A percentile compares a stretch with the other conserved stretches of the same genome.
These are phyloP conservation scores for Rhododendron molle DNA, from an alignment of 148 eudicot genomes.

Conservation along the genomic window DNA sequence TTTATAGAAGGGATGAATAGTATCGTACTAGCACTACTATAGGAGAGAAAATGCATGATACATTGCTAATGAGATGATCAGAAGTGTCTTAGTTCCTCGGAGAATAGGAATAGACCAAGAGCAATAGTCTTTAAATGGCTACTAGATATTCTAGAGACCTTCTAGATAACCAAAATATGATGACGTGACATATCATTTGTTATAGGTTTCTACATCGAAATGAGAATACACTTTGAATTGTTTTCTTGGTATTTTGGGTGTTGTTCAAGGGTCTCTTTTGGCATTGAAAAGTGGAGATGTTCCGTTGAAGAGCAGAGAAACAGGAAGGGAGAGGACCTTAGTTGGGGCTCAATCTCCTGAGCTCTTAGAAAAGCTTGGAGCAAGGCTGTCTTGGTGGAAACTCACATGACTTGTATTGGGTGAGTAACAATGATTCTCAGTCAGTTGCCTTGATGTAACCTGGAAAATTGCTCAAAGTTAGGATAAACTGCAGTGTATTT, in stretches of 20 bases:
- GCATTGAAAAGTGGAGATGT: not conserved
- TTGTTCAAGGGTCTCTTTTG: not conserved
- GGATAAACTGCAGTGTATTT: not conserved
- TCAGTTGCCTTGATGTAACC: not conserved
- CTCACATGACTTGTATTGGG: not conserved
- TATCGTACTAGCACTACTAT: not conserved
- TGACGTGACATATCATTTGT: not conserved
- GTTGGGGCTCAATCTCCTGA: not conserved
- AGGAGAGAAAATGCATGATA: not conserved
- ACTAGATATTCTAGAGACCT: not conserved
- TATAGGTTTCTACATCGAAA: not conserved
- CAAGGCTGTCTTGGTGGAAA: not conserved
- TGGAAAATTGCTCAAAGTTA: not conserved
- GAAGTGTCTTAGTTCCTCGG: not conserved
- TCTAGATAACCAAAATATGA: not conserved
- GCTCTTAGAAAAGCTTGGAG: not conserved
- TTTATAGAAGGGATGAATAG: not conserved
- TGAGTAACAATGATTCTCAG: not conserved
- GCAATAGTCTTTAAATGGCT: not conserved
- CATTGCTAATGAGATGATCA: not conserved
- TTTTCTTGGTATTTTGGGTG: not conserved
- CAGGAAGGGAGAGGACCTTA: not conserved
- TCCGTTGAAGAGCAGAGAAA: not conserved
- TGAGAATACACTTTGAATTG: not conserved
- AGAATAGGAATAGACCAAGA: not conserved